Evolutionary conservation across 805 yeast species (phyloP).

Genomic region (Kazachstania bromeliacearum): DNA sequence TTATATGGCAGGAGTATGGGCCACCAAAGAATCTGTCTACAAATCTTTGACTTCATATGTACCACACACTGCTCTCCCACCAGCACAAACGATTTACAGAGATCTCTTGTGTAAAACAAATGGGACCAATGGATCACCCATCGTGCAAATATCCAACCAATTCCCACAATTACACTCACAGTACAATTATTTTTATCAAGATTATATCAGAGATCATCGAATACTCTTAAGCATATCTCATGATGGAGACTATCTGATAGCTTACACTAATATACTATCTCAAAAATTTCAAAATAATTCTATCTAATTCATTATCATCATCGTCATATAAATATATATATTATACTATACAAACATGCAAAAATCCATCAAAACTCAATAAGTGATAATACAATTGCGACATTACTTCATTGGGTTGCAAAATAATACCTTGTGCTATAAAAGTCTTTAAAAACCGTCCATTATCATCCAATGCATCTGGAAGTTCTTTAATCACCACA

Average conservation of each 20-base stretch:
- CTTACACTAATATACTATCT: conserved; percentile 9
- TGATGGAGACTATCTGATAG: conserved; percentile 22
- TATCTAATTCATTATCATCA: neutral
- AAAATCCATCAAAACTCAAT: conserved; percentile 53
- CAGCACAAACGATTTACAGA: conserved; percentile 25
- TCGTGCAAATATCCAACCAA: conserved; percentile 8
- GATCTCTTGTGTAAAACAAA: conserved; percentile 18
- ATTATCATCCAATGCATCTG: conserved; percentile 36
- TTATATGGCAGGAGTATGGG: conserved; percentile 28
- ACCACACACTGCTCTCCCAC: conserved; percentile 13
- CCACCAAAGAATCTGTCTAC: conserved; percentile 22
- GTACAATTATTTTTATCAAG: conserved; percentile 9
- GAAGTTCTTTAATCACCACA: conserved; percentile 33
- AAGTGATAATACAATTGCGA: conserved; percentile 37
- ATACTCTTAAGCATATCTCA: conserved; percentile 23
- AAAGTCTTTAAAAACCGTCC: conserved; percentile 32
- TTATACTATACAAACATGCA: conserved; percentile 33
- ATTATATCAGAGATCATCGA: conserved; percentile 8
- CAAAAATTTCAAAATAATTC: neutral
- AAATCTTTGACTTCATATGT: conserved; percentile 17
- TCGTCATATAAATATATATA: neutral
- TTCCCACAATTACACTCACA: conserved; percentile 3
- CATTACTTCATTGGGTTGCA: conserved; percentile 39
- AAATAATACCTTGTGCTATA: conserved; percentile 45
- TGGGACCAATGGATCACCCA: conserved; percentile 12